Conservation (phyloP, 139 green algal genomes). For the Pleodorina starrii region DNA sequence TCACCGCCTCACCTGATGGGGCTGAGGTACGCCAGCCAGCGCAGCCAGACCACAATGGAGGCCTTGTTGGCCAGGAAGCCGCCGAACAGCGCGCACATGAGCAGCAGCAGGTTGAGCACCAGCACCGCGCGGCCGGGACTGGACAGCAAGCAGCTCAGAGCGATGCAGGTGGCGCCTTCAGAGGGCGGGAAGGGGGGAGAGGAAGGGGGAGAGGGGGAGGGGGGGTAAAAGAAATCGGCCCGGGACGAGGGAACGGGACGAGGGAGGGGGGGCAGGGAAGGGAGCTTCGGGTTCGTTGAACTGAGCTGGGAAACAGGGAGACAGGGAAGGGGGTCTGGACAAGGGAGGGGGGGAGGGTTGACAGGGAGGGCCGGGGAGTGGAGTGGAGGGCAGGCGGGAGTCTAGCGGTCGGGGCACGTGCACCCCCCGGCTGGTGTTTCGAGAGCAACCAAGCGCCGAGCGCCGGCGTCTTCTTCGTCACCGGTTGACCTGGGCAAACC, state of each 20-base stretch:
- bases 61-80: conserved; percentile 80
- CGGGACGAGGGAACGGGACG: too few species aligned
- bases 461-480: too few species aligned
- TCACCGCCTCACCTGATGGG: conserved; percentile 57
- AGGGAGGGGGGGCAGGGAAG: too few species aligned
- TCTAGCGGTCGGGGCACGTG: too few species aligned
- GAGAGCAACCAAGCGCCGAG: too few species aligned
- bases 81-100: conserved; percentile 82
- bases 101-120: conserved; percentile 84
- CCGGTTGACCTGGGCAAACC: too few species aligned
- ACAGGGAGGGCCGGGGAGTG: neutral
- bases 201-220: neutral
- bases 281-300: too few species aligned
- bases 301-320: neutral
- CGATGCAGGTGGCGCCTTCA: conserved; percentile 78
- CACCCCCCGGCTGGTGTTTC: too few species aligned
- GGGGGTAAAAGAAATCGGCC: too few species aligned
- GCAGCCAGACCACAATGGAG: conserved; percentile 67
- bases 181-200: too few species aligned
- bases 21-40: conserved; percentile 76
- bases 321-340: too few species aligned
- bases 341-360: neutral
- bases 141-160: conserved; percentile 56
- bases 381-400: too few species aligned
- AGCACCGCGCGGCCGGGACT: conserved; percentile 70